phyloP scores from a whole-genome alignment of 192 early-diverging fungal species.

The Diversispora epigaea region DNA sequence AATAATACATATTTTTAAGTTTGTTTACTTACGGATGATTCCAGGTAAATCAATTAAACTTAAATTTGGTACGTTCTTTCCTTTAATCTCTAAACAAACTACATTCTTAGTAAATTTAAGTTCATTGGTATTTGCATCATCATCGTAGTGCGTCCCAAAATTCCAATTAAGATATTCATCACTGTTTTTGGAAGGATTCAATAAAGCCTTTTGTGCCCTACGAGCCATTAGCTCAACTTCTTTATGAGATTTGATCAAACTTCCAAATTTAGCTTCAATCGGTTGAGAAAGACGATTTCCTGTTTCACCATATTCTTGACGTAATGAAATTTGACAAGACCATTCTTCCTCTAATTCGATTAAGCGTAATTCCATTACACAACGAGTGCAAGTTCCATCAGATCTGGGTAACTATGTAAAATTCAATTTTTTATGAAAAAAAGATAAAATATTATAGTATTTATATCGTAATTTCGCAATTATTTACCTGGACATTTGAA shows the following conservation, averaged over 20 bases:
- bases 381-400: conserved; percentile 57
- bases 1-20: not conserved
- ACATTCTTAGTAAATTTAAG: conserved; percentile 53
- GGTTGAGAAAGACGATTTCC: conserved; percentile 36
- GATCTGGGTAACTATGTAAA: conserved; percentile 42
- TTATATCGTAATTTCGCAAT: not conserved
- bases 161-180: conserved; percentile 12
- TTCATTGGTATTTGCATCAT: conserved; percentile 48
- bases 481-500: conserved; percentile 43
- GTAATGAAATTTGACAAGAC: conserved; percentile 48
- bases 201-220: conserved; percentile 56
- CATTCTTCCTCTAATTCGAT: conserved; percentile 32
- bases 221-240: conserved; percentile 47
- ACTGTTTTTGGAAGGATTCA: conserved; percentile 44
- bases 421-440: not conserved
- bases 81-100: conserved; percentile 56
- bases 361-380: conserved; percentile 55
- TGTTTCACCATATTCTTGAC: conserved; percentile 49
- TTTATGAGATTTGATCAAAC: conserved; percentile 31
- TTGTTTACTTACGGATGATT: conserved; percentile 53
- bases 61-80: conserved; percentile 48
- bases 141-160: conserved; percentile 34
- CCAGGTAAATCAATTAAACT: conserved; percentile 64
- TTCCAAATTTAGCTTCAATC: conserved; percentile 44
- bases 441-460: too few species aligned